Percentiles rank a stretch among this genome's conserved stretches.
Conservation (phyloP, 306 rosid species). For the Prunus mume region DNA sequence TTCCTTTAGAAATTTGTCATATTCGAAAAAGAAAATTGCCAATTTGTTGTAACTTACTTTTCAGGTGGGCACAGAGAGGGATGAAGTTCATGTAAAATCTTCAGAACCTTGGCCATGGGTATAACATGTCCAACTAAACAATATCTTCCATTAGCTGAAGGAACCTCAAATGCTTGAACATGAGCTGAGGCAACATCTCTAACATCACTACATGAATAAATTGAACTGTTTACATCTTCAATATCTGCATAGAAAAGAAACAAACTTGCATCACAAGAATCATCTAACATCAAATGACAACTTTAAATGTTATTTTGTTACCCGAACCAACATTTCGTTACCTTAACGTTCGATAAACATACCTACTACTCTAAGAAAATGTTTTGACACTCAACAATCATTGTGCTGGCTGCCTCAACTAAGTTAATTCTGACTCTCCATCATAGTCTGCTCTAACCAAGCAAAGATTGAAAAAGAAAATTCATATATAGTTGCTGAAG, state of each 20-base stretch:
- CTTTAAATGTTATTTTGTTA: too few species aligned
- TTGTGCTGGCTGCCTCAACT: too few species aligned
- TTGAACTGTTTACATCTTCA: neutral
- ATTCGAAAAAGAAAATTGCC: neutral
- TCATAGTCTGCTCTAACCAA: too few species aligned
- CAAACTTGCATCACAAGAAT: too few species aligned
- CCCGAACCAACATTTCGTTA: too few species aligned
- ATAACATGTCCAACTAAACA: slow-evolving; percentile 15
- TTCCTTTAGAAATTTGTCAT: too few species aligned
- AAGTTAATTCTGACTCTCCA: too few species aligned
- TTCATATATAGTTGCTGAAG: neutral
- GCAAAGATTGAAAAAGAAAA: too few species aligned
- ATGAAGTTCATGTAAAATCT: slow-evolving; percentile 3
- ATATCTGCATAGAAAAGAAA: too few species aligned
- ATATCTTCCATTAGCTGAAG: slow-evolving; percentile 33
- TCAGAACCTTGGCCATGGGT: neutral
- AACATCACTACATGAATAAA: slow-evolving; percentile 13
- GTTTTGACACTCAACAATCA: neutral
- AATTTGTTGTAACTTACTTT: neutral
- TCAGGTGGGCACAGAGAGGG: slow-evolving; percentile 14
- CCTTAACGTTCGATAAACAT: too few species aligned
- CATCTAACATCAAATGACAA: neutral
- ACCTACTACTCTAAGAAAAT: neutral
- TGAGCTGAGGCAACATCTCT: slow-evolving; percentile 30
- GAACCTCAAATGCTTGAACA: slow-evolving; percentile 25